phyloP scores from a whole-genome alignment of 2,329 filamentous ascomycete genomes.

The Aspergillus tanneri region DNA sequence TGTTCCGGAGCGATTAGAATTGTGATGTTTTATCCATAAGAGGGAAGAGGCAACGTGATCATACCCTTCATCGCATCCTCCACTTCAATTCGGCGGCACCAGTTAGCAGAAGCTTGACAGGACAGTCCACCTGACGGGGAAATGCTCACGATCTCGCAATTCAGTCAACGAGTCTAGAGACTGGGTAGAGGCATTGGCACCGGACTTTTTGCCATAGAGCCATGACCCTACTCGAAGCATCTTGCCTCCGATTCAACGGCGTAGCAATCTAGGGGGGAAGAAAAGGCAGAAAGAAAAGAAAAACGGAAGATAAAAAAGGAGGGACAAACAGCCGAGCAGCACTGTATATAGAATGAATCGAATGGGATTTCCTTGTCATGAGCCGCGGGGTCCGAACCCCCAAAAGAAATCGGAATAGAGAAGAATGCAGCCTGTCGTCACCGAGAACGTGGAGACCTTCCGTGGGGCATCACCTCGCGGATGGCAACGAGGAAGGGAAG shows the following conservation, averaged over 20 bases:
- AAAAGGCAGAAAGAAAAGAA: background rate
- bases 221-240: slow-evolving; percentile 47
- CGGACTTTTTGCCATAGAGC: slow-evolving; percentile 46
- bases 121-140: background rate
- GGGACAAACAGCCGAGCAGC: slow-evolving; percentile 1
- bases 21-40: slow-evolving; percentile 7
- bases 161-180: slow-evolving; percentile 60
- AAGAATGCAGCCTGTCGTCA: slow-evolving; percentile 29
- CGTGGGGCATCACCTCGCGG: slow-evolving; percentile 23
- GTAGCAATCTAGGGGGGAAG: background rate
- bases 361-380: background rate
- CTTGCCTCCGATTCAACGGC: slow-evolving; percentile 3
- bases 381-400: slow-evolving; percentile 19
- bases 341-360: background rate
- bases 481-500: slow-evolving; percentile 7
- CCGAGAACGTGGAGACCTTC: slow-evolving; percentile 22
- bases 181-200: slow-evolving; percentile 48
- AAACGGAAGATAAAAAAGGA: slow-evolving; percentile 1
- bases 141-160: slow-evolving; percentile 49
- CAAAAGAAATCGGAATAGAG: slow-evolving; percentile 25
- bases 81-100: slow-evolving; percentile 26
- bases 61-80: slow-evolving; percentile 47
- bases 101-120: slow-evolving; percentile 16
- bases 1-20: slow-evolving; percentile 9
- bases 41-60: slow-evolving; percentile 7